Conservation (phyloP, 192 early-diverging fungal genomes). For the Phycomyces nitens region DNA sequence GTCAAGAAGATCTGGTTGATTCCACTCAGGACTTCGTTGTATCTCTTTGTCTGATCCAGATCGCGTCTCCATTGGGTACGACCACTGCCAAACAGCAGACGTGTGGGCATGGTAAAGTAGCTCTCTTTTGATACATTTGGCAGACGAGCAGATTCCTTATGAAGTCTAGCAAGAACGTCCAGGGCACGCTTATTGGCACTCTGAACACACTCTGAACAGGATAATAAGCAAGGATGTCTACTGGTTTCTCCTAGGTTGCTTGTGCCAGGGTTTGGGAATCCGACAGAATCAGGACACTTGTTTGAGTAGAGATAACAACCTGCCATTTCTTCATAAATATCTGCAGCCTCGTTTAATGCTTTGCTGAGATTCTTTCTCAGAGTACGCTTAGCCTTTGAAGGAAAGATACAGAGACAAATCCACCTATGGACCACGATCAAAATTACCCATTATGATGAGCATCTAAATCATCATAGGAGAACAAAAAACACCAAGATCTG, state of each 20-base stretch:
- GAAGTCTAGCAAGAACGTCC: slow-evolving; percentile 1
- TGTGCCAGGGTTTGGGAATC: neutral
- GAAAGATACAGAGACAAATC: slow-evolving; percentile 13
- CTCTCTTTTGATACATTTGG: slow-evolving; percentile 14
- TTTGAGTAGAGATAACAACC: slow-evolving; percentile 12
- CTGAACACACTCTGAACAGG: neutral
- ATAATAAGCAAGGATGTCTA: neutral
- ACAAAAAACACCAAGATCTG: neutral
- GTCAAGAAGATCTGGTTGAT: slow-evolving; percentile 12
- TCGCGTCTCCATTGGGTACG: slow-evolving; percentile 1
- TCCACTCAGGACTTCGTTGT: slow-evolving; percentile 9
- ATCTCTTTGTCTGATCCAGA: slow-evolving; percentile 11
- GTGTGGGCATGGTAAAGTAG: slow-evolving; percentile 7
- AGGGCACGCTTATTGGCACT: neutral
- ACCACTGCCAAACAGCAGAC: neutral
- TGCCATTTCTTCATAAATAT: slow-evolving; percentile 15
- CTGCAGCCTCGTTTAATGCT: slow-evolving; percentile 11
- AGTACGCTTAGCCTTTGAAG: slow-evolving; percentile 10
- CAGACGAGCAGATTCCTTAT: slow-evolving; percentile 11
- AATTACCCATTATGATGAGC: neutral
- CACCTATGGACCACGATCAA: neutral
- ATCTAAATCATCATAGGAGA: neutral
- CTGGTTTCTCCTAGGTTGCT: neutral
- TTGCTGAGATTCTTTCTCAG: slow-evolving; percentile 15
- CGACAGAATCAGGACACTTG: neutral